Evolutionary conservation across 208 protist species (phyloP), one percentile per base, ranked within the genome.

Genomic region (Wallacemonas sp.): DNA sequence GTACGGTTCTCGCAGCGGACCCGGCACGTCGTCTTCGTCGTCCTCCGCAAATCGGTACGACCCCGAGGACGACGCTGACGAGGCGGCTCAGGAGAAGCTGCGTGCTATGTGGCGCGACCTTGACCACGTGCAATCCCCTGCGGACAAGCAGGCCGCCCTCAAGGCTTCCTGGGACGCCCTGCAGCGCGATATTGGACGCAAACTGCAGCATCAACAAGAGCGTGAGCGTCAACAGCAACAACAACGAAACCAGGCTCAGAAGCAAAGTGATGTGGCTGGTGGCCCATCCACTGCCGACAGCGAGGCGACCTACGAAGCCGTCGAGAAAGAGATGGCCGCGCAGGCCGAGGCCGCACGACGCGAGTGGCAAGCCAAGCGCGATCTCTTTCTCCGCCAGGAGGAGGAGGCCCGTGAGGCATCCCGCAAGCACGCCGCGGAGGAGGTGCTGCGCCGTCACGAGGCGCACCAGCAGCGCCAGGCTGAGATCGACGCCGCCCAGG

Each of bases 281-380:
- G n/a, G n/a, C n/a, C n/a, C 14, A 43, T 41, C 29, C 29, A 9
- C 23, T 52, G 17, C 24, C 41, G 21, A n/a, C 30, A 52, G 33
- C 19, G 48, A 68, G n/a, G n/a, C 44, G 16, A 30, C 36, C 27
- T 66, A 58, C 26, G 43, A 38, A 32, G 39, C 62, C 17, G 39
- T 33, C 23, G 63, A 76, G 29, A 55, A 68, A 33, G 61, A 78
- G 63, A 72, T 70, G 43, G 65, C 71, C 9, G 52, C 68, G 48
- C 64, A 69, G 24, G 56, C 55, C 39, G 33, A 57, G 60, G 27
- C 47, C 29, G 43, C 32, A 9, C 48, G 38, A 8, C 38, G 36
- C 14, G 34, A 66, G 26, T 66, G 63, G 14, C 48, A 70, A 39
- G 58, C 56, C 27, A 33, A 74, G 52, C 48, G 63, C 47, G 55